Base-by-base conservation (phyloP, 2,329 filamentous ascomycete species). In the Acrocalymma vagum region DNA sequence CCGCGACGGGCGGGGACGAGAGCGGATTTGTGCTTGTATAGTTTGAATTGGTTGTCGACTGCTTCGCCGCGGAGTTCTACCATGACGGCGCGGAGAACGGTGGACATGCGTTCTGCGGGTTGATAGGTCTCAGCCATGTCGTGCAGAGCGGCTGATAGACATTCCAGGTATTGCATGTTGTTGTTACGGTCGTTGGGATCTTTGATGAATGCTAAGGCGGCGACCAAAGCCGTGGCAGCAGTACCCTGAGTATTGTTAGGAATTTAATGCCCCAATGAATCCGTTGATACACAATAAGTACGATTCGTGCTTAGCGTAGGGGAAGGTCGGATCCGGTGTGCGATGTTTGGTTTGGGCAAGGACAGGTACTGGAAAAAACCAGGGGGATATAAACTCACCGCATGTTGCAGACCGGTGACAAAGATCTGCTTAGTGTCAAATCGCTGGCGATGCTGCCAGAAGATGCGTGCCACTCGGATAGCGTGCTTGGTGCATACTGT, bases 401-500 rank as follows among this genome's bases (percentile, higher is more conserved):
- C 74, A 60, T 82, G 79, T 48, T 81, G 78, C 31, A 81, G 70
- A 2, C 74, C 76, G 1, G 75, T 75, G 17, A 78, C 66, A 16
- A 76, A 76, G 14, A 80, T 78, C 41, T 77, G 78, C 39, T 71
- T 73, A 2, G 75, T 76, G 37, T 78, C 73, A 36, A 80, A 80
- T 3, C 75, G 70, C 55, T 79, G 76, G 0, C 78, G 71, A 48
- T 81, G 78, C 44, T 79, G 78, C 76, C 76, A 79, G 53, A 80
- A 80, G 42, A 81, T 79, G 15, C 74, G 70, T 0, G 78, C 74
- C 0, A 81, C 75, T 1, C 76, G 66, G 39, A 80, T 76, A 4
- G 79, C 78, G 45, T 81, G 78, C 34, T 80, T 78, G 0, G 77
- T 79, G 62, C 78, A 81, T 38, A 80, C 78, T 35, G 72, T 76